Percentiles rank a stretch among this genome's conserved stretches.
phyloP scores from a whole-genome alignment of 805 yeast species.

The Metschnikowia amazonensis region DNA sequence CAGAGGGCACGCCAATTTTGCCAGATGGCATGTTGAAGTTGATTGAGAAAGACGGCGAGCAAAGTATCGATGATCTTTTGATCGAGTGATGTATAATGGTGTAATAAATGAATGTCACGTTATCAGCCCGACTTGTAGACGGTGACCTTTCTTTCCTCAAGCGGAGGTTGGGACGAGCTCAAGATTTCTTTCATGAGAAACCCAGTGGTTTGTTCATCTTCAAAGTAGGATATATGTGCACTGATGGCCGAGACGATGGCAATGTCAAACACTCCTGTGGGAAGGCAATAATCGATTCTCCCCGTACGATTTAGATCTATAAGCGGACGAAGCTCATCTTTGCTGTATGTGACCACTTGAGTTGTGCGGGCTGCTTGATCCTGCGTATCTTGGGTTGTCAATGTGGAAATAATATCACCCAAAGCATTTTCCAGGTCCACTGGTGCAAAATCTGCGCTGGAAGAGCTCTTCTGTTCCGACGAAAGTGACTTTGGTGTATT shows the following conservation, averaged over 20 bases:
- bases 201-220: constrained; percentile 78
- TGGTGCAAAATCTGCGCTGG: constrained; percentile 8
- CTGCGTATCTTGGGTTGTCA: constrained; percentile 18
- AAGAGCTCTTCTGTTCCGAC: constrained; percentile 9
- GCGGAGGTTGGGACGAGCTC: constrained; percentile 19
- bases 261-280: constrained; percentile 74
- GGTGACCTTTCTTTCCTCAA: constrained; percentile 27
- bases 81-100: constrained; percentile 21
- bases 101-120: background rate
- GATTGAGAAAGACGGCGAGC: constrained; percentile 81
- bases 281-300: constrained; percentile 75
- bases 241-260: constrained; percentile 77
- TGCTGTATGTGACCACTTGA: constrained; percentile 26
- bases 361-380: constrained; percentile 19
- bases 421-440: constrained; percentile 34
- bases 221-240: constrained; percentile 87
- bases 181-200: constrained; percentile 64
- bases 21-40: constrained; percentile 90
- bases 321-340: constrained; percentile 33
- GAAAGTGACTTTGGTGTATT: constrained; percentile 5
- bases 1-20: constrained; percentile 66
- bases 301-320: constrained; percentile 62
- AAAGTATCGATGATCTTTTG: constrained; percentile 69
- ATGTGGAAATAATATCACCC: constrained; percentile 37
- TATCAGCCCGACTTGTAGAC: constrained; percentile 17